Evolutionary conservation across 208 protist species (phyloP).

Genomic region (Wallacemonas collosoma): DNA sequence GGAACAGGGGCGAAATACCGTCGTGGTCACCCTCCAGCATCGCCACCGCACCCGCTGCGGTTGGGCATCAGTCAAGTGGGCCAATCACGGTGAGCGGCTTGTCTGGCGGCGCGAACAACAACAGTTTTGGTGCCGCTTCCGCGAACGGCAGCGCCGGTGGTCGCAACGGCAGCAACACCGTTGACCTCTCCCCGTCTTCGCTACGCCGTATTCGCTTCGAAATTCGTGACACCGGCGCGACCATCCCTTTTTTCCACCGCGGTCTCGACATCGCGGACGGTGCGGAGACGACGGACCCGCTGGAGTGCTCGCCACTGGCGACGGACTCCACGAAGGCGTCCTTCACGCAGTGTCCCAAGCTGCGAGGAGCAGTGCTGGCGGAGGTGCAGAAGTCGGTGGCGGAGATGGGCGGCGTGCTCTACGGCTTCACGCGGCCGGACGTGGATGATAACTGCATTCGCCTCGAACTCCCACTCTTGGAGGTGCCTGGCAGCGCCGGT

Average conservation of each 20-base stretch:
- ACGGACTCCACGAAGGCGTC: conserved; percentile 5
- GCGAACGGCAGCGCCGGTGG: background rate
- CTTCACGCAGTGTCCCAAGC: conserved; percentile 2
- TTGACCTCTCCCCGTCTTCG: conserved; percentile 40
- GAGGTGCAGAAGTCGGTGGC: conserved; percentile 48
- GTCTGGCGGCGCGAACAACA: background rate
- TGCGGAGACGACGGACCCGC: background rate
- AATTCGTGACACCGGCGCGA: conserved; percentile 54
- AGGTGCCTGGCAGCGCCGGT: conserved; percentile 53
- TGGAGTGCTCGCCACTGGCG: background rate
- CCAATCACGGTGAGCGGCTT: background rate
- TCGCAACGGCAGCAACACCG: conserved; percentile 18
- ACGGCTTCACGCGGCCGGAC: conserved; percentile 62
- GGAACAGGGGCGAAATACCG: background rate
- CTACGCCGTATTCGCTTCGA: conserved; percentile 76
- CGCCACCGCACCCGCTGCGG: background rate
- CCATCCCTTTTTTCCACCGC: conserved; percentile 30
- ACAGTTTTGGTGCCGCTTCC: background rate
- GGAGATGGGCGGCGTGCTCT: conserved; percentile 64
- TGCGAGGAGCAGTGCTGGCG: conserved; percentile 29
- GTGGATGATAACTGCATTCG: conserved; percentile 55
- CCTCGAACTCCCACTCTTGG: conserved; percentile 77
- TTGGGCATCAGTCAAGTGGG: background rate
- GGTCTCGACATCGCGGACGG: conserved; percentile 9
- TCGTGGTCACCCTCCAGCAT: background rate